Base-by-base conservation (phyloP, 148 eudicot species). In the Gaultheria prostrata region DNA sequence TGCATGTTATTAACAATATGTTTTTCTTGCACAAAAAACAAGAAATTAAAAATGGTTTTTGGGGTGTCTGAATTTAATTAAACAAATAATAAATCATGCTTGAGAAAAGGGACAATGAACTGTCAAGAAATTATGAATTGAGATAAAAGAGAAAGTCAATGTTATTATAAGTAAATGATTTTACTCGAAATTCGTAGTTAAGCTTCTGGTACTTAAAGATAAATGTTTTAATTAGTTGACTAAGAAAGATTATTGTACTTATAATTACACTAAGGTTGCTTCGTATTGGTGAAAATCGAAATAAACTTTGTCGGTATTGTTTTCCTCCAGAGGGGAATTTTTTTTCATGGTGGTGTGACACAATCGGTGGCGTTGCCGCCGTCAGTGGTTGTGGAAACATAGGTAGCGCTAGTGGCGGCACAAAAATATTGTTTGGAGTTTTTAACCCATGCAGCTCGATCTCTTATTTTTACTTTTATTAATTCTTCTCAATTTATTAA, bases 281-380 rank as follows among this genome's bases (percentile, higher is more conserved):
- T 79, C 33, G 21, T 6, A 33, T 78, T 39, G 32, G 82, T 33
- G 81, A 57, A 79, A 56, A 57, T 46, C 70, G 30, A 21, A 79
- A 79, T 48, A 57, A 49, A 67, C 63, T 56, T 57, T 79, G 82
- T 79, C 49, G 70, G 82, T 57, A 11, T 39, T 8, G 71, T 35
- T 79, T 79, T 79, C 30, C 70, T 65, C 18, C 9, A 79, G 20
- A 9, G 70, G 82, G 73, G 50, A 80, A 39, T 39, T 18, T 8
- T 21, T 59, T 80, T 80, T 74, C 83, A 46, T 48, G 71, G 80
- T 81, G 59, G 80, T 21, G 80, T 12, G 74, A 81, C 87, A 81
- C 70, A 8, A 81, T 50, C 87, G 84, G 84, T 81, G 81, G 81
- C 87, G 77, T 56, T 81, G 87, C 84, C 87, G 78, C 84, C 84